Evolutionary conservation across 345 rosid genomes (phyloP).

Genomic region (Brassica juncea): DNA sequence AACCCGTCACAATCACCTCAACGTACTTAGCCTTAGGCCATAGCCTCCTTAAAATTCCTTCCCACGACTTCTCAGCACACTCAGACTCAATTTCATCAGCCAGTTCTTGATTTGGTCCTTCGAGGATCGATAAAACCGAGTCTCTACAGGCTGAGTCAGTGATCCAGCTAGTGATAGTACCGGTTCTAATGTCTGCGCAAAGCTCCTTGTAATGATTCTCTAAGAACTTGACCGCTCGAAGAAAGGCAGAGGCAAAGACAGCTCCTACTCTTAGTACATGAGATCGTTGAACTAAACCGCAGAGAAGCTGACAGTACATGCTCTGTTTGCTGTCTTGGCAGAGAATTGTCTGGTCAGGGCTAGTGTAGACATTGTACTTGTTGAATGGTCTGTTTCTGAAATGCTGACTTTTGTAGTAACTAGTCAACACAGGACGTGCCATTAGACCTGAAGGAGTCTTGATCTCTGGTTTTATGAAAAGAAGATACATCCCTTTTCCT

Average conservation of each 20-base stretch:
- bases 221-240: conserved; percentile 81
- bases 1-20: conserved; percentile 89
- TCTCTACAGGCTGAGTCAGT: conserved; percentile 60
- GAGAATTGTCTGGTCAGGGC: conserved; percentile 85
- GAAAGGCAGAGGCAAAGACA: conserved; percentile 86
- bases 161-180: conserved; percentile 76
- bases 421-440: conserved; percentile 95
- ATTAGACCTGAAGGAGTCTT: conserved; percentile 75
- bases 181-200: conserved; percentile 67
- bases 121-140: conserved; percentile 51
- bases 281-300: conserved; percentile 70
- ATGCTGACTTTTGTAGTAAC: conserved; percentile 85
- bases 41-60: conserved; percentile 75
- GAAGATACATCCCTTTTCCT: conserved; percentile 90
- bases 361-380: conserved; percentile 74
- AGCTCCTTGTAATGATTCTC: conserved; percentile 75
- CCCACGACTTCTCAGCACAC: conserved; percentile 66
- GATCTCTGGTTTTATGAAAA: conserved; percentile 86
- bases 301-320: conserved; percentile 89
- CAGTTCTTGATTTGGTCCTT: conserved; percentile 46
- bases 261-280: conserved; percentile 88
- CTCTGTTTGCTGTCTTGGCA: conserved; percentile 93
- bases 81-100: conserved; percentile 59
- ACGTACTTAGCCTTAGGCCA: conserved; percentile 93
- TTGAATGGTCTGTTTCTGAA: conserved; percentile 80